Evolutionary conservation across 2,329 filamentous ascomycete species (phyloP), one percentile per base, ranked within the genome.

Genomic region (Davidsoniella australis): DNA sequence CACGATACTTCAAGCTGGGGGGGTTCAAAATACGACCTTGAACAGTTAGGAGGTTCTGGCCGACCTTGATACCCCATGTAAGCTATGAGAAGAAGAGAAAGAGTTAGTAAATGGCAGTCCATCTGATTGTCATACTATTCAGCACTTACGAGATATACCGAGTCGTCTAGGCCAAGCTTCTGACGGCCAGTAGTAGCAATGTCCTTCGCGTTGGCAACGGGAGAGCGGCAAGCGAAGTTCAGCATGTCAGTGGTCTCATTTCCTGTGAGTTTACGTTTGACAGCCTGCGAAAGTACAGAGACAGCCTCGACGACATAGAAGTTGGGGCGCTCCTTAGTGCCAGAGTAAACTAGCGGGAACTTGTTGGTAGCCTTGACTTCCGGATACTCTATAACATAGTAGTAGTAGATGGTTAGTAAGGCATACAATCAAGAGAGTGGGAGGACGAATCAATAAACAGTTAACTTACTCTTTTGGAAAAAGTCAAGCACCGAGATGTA

Each of bases 201-300:
- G 0, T 79, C 82, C 1, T 68, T 59, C 0, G 79, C 82, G 55
- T 89, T 93, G 5, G 71, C 65, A 1, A 69, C 69, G 0, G 85
- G 84, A 0, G 65, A 65, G 3, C 81, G 73, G 50, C 81, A 84
- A 1, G 85, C 81, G 59, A 85, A 85, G 0, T 64, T 64, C 42
- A 89, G 76, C 84, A 91, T 88, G 0, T 65, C 58, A 0, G 71
- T 68, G 0, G 81, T 83, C 58, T 89, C 81, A 0, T 68, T 61
- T 0, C 70, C 66, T 0, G 61, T 69, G 14, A 88, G 66, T 57
- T 78, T 77, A 71, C 75, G 33, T 43, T 49, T 53, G 5, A 78
- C 69, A 0, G 72, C 62, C 58, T 91, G 84, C 0, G 73, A 68
- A 7, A 76, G 59, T 2, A 91, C 70, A 3, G 66, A 61, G 54